phyloP scores from a whole-genome alignment of 2,329 filamentous ascomycete species.

The Curvularia spicifera region DNA sequence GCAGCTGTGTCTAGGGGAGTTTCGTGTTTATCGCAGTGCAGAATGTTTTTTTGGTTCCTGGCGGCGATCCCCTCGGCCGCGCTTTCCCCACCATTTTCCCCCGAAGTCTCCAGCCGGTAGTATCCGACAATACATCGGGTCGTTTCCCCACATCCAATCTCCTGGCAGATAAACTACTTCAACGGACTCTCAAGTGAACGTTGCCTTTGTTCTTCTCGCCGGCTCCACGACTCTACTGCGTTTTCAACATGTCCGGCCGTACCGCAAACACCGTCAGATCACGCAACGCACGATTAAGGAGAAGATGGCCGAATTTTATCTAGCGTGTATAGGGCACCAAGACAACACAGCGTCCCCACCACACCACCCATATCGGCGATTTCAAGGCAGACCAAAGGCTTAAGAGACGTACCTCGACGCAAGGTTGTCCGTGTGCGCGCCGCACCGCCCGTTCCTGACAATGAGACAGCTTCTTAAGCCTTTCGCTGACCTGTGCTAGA shows the following conservation, averaged over 20 bases:
- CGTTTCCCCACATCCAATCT: constrained; percentile 1
- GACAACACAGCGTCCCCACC: neutral
- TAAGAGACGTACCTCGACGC: neutral
- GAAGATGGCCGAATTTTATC: neutral
- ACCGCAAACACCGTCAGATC: neutral
- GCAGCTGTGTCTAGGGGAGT: neutral
- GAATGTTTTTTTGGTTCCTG: constrained; percentile 10
- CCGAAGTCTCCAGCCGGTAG: constrained; percentile 2
- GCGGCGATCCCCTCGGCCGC: constrained; percentile 11
- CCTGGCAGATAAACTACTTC: neutral
- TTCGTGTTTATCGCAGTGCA: constrained; percentile 10
- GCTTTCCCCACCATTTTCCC: constrained; percentile 6
- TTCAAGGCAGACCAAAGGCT: neutral
- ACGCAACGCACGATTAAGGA: neutral
- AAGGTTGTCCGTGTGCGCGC: neutral
- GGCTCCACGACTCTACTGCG: neutral
- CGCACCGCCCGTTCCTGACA: neutral
- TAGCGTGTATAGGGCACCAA: neutral
- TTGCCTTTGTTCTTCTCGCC: neutral
- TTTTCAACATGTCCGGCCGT: no score
- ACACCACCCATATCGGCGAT: neutral
- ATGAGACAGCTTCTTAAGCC: neutral
- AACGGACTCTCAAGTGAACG: neutral
- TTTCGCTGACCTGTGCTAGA: neutral
- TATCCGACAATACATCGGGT: neutral